A percentile compares a stretch with the other conserved stretches of the same genome.
Conservation (phyloP, 371 early-diverging fungal species). For the Polyrhizophydium stewartii region DNA sequence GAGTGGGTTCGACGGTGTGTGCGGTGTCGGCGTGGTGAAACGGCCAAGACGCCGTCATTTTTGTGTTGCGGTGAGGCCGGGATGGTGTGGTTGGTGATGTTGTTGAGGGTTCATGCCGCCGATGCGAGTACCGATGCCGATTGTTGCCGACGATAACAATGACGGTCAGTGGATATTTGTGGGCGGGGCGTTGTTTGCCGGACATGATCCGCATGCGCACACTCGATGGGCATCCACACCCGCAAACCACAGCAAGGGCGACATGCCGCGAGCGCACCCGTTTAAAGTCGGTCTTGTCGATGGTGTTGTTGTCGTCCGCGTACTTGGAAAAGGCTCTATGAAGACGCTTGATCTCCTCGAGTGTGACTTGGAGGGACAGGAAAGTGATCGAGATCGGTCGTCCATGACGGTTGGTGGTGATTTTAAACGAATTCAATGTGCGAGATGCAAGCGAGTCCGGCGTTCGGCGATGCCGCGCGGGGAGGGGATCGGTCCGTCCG, state of each 20-base stretch:
- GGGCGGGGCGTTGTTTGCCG: not conserved
- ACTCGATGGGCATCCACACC: too few relatives aligned
- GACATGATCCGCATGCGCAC: not conserved
- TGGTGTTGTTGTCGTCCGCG: constrained; percentile 44
- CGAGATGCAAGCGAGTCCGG: too few relatives aligned
- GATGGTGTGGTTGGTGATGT: not conserved
- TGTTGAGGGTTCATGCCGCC: not conserved
- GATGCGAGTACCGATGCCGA: too few relatives aligned
- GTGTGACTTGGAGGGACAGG: constrained; percentile 49
- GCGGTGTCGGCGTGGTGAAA: not conserved
- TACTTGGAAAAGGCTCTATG: constrained; percentile 61
- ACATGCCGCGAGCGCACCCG: constrained; percentile 38
- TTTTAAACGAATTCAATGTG: too few relatives aligned
- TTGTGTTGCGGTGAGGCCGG: constrained; percentile 36
- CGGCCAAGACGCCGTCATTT: constrained; percentile 18
- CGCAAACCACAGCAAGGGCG: constrained; percentile 1
- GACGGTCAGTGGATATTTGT: too few relatives aligned
- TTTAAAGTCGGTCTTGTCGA: constrained; percentile 72
- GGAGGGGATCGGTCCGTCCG: too few relatives aligned
- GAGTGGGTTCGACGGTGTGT: not conserved
- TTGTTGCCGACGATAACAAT: too few relatives aligned
- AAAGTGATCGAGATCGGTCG: too few relatives aligned
- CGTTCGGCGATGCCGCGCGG: too few relatives aligned
- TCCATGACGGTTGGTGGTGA: too few relatives aligned
- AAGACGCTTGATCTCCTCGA: constrained; percentile 61